These are phyloP conservation scores for Xerocomus amazonicus DNA, from an alignment of 1,284 basidiomycete species.

Conservation along the genomic window DNA sequence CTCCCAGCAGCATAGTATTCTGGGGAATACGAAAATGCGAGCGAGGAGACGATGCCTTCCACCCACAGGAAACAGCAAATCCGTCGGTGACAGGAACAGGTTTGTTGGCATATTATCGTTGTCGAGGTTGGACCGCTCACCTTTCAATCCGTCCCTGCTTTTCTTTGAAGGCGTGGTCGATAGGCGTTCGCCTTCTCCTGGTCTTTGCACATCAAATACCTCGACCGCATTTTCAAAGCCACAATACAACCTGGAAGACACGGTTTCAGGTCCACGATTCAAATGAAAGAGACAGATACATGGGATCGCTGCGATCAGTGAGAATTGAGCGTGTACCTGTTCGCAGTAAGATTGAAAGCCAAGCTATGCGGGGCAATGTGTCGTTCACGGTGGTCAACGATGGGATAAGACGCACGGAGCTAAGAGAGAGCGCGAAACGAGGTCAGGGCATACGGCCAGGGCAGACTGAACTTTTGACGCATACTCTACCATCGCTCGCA, in stretches of 20 bases:
- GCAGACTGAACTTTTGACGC: constrained; percentile 18
- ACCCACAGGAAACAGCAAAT: background rate
- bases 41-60: constrained; percentile 78
- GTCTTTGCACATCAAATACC: constrained; percentile 74
- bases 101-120: background rate
- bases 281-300: too few species aligned
- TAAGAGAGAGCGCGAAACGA: background rate
- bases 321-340: constrained; percentile 49
- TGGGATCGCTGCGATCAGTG: too few species aligned
- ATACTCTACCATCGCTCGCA: constrained; percentile 70
- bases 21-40: constrained; percentile 66
- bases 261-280: background rate
- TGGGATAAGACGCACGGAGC: constrained; percentile 78
- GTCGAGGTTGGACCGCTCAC: constrained; percentile 35
- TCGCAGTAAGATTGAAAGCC: constrained; percentile 66
- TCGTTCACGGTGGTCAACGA: constrained; percentile 87
- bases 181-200: constrained; percentile 71
- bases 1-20: constrained; percentile 75
- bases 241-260: constrained; percentile 69
- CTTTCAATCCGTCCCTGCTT: constrained; percentile 82
- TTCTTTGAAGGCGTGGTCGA: constrained; percentile 75
- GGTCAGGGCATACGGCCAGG: too few species aligned
- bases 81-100: too few species aligned
- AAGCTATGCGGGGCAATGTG: constrained; percentile 82
- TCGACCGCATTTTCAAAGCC: constrained; percentile 89